Evolutionary conservation across 2,329 filamentous ascomycete species (phyloP).

Genomic region (Dactylellina leptospora): DNA sequence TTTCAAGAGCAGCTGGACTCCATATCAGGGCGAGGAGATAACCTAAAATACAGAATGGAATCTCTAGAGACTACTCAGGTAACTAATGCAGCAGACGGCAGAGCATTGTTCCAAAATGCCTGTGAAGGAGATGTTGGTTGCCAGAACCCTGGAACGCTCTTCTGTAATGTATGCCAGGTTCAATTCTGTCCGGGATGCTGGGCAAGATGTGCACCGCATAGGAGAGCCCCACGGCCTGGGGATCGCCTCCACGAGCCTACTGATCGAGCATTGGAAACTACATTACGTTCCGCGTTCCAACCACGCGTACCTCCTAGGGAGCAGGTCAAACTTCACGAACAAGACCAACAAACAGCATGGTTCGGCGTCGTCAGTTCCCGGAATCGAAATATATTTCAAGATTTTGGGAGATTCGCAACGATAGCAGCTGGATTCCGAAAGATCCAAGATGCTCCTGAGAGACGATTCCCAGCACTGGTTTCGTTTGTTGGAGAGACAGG

Average conservation of each 20-base stretch:
- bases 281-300: constrained; percentile 50
- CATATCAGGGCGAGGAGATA: too few relatives aligned
- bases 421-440: constrained; percentile 28
- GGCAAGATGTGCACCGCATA: constrained; percentile 3
- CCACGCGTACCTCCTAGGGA: constrained; percentile 36
- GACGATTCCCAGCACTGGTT: constrained; percentile 54
- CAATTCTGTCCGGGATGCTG: constrained; percentile 22
- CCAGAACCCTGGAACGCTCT: too few relatives aligned
- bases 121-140: too few relatives aligned
- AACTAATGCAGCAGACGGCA: too few relatives aligned
- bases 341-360: constrained; percentile 55
- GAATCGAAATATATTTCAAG: constrained; percentile 37
- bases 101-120: too few relatives aligned
- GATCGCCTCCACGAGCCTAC: constrained; percentile 51
- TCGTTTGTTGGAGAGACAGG: constrained; percentile 56
- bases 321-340: constrained; percentile 26
- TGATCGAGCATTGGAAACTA: constrained; percentile 48
- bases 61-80: too few relatives aligned
- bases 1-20: too few relatives aligned
- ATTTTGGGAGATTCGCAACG: constrained; percentile 23
- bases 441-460: too few relatives aligned
- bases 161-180: constrained; percentile 16
- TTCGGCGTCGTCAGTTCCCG: constrained; percentile 54
- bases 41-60: too few relatives aligned
- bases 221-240: neutral